These are phyloP conservation scores for Nannizzia gypsea DNA, from an alignment of 2,329 filamentous ascomycete genomes.

Conservation along the genomic window DNA sequence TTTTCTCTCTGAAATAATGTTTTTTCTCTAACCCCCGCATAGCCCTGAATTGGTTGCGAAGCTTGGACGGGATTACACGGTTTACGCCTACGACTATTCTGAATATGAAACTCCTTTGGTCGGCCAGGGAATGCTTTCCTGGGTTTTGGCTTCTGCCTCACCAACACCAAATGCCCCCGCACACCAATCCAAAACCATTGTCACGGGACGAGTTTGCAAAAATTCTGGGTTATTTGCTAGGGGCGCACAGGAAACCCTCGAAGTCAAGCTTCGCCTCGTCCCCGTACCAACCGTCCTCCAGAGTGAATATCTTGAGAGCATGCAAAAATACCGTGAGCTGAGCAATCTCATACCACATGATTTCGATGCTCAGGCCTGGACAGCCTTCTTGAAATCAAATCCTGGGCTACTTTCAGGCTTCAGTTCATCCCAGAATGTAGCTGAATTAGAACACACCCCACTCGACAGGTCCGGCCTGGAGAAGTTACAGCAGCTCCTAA, in stretches of 20 bases:
- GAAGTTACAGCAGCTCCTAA: constrained; percentile 34
- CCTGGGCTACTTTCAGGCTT: constrained; percentile 33
- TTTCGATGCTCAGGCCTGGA: constrained; percentile 67
- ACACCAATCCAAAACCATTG: constrained; percentile 51
- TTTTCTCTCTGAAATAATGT: constrained; percentile 31
- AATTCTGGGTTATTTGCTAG: constrained; percentile 77
- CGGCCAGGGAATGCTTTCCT: constrained; percentile 89
- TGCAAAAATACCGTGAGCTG: constrained; percentile 49
- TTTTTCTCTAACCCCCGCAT: neutral
- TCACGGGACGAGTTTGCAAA: constrained; percentile 82
- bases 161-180: constrained; percentile 43
- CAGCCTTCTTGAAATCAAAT: constrained; percentile 61
- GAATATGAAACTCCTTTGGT: constrained; percentile 88
- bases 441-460: constrained; percentile 23
- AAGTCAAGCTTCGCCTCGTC: constrained; percentile 81
- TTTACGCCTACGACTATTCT: constrained; percentile 94
- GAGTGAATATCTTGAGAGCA: constrained; percentile 48
- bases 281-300: constrained; percentile 56
- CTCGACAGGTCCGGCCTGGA: constrained; percentile 35
- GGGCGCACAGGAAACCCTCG: constrained; percentile 70
- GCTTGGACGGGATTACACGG: constrained; percentile 73
- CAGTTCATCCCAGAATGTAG: constrained; percentile 16
- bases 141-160: constrained; percentile 56
- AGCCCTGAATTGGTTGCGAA: constrained; percentile 77
- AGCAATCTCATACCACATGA: constrained; percentile 47